phyloP scores from a whole-genome alignment of 1,139 yeast genomes.

The Tardiomyces depauwii region DNA sequence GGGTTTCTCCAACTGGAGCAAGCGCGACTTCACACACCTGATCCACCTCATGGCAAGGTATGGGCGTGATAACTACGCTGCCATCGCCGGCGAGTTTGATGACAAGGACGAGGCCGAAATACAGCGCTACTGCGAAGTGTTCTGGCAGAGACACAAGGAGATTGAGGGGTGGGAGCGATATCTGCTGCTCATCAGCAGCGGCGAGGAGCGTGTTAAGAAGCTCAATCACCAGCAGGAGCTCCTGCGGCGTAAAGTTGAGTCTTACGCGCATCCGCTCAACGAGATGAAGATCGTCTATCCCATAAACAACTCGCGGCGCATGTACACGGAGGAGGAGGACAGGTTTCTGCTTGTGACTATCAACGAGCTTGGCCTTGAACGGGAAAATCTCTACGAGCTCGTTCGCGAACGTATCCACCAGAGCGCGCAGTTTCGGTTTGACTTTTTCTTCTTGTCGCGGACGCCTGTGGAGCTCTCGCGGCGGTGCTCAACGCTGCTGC shows the following conservation, averaged over 20 bases:
- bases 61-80: slow-evolving; percentile 55
- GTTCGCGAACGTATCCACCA: slow-evolving; percentile 64
- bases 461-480: slow-evolving; percentile 77
- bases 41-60: slow-evolving; percentile 70
- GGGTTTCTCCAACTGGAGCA: slow-evolving; percentile 74
- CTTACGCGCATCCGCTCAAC: slow-evolving; percentile 58
- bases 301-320: slow-evolving; percentile 67
- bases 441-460: slow-evolving; percentile 81
- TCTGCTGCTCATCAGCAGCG: slow-evolving; percentile 73
- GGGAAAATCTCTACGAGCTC: slow-evolving; percentile 59
- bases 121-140: slow-evolving; percentile 50
- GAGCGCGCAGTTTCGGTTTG: slow-evolving; percentile 72
- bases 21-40: slow-evolving; percentile 81
- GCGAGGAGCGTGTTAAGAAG: slow-evolving; percentile 69
- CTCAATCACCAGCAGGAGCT: slow-evolving; percentile 54
- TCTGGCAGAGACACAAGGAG: slow-evolving; percentile 62
- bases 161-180: slow-evolving; percentile 84
- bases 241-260: slow-evolving; percentile 51
- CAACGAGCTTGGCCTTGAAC: slow-evolving; percentile 63
- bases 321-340: slow-evolving; percentile 80
- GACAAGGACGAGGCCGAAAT: slow-evolving; percentile 56
- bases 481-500: slow-evolving; percentile 65
- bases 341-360: slow-evolving; percentile 66
- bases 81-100: slow-evolving; percentile 44
- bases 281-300: slow-evolving; percentile 72